These are phyloP conservation scores for Sugiyamaella marilandica DNA, from an alignment of 805 yeast genomes.

Conservation along the genomic window DNA sequence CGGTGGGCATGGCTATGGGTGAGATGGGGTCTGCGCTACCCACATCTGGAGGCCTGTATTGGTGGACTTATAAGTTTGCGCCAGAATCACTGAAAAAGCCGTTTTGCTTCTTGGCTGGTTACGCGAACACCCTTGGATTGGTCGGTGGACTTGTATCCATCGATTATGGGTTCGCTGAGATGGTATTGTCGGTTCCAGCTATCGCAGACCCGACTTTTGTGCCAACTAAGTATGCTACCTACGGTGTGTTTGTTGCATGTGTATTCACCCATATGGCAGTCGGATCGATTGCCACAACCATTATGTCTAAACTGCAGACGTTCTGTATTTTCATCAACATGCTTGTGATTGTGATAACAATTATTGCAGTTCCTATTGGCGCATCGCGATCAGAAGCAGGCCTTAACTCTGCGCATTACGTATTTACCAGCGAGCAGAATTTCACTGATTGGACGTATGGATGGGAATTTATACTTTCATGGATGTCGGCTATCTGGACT, in stretches of 20 bases:
- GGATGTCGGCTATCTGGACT: constrained; percentile 72
- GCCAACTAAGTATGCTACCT: constrained; percentile 49
- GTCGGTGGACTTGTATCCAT: constrained; percentile 64
- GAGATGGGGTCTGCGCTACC: constrained; percentile 67
- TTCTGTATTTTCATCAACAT: constrained; percentile 53
- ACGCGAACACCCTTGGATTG: constrained; percentile 62
- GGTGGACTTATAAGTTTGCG: constrained; percentile 64
- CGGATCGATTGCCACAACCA: constrained; percentile 53
- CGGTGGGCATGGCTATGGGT: constrained; percentile 59
- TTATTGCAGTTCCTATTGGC: constrained; percentile 22
- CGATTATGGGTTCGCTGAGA: constrained; percentile 66
- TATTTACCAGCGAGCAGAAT: constrained; percentile 51
- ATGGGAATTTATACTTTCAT: constrained; percentile 49
- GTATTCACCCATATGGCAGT: constrained; percentile 47
- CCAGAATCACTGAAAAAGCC: constrained; percentile 50
- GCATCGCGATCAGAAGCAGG: constrained; percentile 21
- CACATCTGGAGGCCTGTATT: constrained; percentile 70
- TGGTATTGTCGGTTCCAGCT: constrained; percentile 36
- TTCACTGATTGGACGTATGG: constrained; percentile 55
- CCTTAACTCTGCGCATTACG: constrained; percentile 48
- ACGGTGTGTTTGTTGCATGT: constrained; percentile 64
- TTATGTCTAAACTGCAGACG: constrained; percentile 56
- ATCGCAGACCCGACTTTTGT: constrained; percentile 52
- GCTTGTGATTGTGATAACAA: constrained; percentile 47
- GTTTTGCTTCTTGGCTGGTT: constrained; percentile 59